These are phyloP conservation scores for Acanthamoeba quina DNA, from an alignment of 208 protist species.

Conservation along the genomic window DNA sequence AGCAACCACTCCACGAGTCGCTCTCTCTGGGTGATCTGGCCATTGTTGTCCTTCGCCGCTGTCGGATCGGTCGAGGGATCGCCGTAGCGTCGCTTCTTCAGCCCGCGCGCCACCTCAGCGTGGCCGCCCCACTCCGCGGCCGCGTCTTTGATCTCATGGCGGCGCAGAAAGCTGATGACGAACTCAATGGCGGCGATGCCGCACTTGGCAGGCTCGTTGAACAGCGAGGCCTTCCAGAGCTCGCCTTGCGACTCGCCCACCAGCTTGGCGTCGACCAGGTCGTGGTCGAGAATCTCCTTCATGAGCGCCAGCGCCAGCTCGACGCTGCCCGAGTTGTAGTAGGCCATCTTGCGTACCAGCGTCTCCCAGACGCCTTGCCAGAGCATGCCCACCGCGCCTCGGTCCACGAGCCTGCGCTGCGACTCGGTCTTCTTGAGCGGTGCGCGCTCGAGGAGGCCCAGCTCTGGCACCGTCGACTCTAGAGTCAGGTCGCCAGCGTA, in stretches of 20 bases:
- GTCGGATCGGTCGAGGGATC: background rate
- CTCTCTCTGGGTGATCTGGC: slow-evolving; percentile 20
- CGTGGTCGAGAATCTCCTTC: slow-evolving; percentile 66
- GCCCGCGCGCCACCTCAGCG: background rate
- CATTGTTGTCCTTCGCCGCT: background rate
- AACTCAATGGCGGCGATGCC: slow-evolving; percentile 40
- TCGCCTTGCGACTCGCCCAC: slow-evolving; percentile 27
- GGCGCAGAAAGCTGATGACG: slow-evolving; percentile 31
- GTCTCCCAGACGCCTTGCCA: slow-evolving; percentile 60
- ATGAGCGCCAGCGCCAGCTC: slow-evolving; percentile 65
- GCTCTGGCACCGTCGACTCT: background rate
- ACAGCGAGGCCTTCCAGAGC: slow-evolving; percentile 47
- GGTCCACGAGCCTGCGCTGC: slow-evolving; percentile 15
- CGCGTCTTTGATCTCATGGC: slow-evolving; percentile 48
- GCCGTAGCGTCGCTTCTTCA: background rate
- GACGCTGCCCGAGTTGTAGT: slow-evolving; percentile 1
- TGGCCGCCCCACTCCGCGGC: background rate
- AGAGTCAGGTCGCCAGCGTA: background rate
- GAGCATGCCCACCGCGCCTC: background rate
- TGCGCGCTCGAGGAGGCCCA: background rate
- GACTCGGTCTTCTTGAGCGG: slow-evolving; percentile 56
- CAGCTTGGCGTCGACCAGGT: slow-evolving; percentile 48
- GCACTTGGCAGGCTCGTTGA: slow-evolving; percentile 38
- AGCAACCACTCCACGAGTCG: slow-evolving; percentile 40
- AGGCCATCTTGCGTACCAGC: slow-evolving; percentile 16